Percentiles rank a stretch among this genome's conserved stretches.
phyloP scores from a whole-genome alignment of 805 yeast species.

The Ogataea trehalophila region DNA sequence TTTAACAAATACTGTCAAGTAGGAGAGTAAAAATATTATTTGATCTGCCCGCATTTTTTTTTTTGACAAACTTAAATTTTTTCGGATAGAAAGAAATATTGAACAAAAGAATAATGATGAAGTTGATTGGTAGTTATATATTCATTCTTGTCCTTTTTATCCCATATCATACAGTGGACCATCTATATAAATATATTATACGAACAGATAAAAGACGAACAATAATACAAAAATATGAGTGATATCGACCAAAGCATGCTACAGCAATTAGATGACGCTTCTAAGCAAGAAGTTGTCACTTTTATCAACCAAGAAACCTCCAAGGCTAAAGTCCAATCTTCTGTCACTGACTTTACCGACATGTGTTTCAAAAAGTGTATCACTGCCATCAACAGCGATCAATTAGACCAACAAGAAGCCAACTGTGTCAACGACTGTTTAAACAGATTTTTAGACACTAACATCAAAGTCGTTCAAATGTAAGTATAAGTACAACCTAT shows the following conservation, averaged over 20 bases:
- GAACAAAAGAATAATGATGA: background rate
- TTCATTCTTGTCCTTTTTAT: background rate
- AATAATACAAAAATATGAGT: constrained; percentile 12
- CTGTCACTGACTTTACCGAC: constrained; percentile 85
- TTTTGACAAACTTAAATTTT: background rate
- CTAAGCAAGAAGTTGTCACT: constrained; percentile 67
- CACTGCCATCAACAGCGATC: constrained; percentile 39
- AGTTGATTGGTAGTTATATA: background rate
- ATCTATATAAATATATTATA: background rate
- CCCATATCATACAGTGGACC: background rate
- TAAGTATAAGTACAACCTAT: constrained; percentile 15
- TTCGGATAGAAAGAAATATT: background rate
- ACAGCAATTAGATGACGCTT: constrained; percentile 51
- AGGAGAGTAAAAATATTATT: background rate
- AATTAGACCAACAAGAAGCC: constrained; percentile 56
- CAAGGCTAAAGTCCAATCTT: constrained; percentile 80
- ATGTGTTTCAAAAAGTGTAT: constrained; percentile 88
- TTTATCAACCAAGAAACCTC: constrained; percentile 82
- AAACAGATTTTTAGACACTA: constrained; percentile 81
- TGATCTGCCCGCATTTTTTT: background rate
- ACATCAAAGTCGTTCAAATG: constrained; percentile 72
- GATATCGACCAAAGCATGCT: constrained; percentile 24
- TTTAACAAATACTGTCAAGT: no score
- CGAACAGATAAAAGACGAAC: background rate
- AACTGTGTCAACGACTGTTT: constrained; percentile 76